A percentile compares a stretch with the other conserved stretches of the same genome.
These are phyloP conservation scores for Sordaria brevicollis DNA, from an alignment of 495 filamentous ascomycete species.

Conservation along the genomic window DNA sequence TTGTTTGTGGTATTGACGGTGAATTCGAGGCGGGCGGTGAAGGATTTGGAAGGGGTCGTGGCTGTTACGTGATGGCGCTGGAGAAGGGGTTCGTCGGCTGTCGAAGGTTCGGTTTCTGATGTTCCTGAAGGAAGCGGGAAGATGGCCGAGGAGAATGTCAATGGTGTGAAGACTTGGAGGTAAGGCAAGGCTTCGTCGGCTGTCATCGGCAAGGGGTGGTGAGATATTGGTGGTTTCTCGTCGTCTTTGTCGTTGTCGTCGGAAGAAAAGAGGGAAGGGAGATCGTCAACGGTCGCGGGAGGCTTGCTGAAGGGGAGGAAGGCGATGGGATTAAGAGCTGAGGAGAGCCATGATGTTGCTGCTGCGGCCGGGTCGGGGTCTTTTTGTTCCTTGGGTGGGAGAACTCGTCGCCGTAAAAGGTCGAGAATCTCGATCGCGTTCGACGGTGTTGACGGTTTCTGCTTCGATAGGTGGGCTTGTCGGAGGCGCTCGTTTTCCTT, in stretches of 20 bases:
- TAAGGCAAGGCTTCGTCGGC: constrained; percentile 45
- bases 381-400: constrained; percentile 22
- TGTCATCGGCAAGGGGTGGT: constrained; percentile 41
- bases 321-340: constrained; percentile 32
- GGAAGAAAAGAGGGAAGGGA: constrained; percentile 2
- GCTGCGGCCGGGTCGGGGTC: constrained; percentile 11
- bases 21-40: constrained; percentile 36
- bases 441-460: constrained; percentile 7
- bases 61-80: constrained; percentile 33
- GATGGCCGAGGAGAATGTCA: constrained; percentile 41
- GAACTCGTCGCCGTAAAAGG: constrained; percentile 26
- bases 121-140: constrained; percentile 21
- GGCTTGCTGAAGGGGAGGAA: constrained; percentile 41
- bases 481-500: constrained; percentile 32
- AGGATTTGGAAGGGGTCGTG: constrained; percentile 23
- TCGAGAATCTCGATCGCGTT: constrained; percentile 25
- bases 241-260: constrained; percentile 4
- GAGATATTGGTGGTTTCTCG: constrained; percentile 30
- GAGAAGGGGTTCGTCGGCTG: constrained; percentile 13
- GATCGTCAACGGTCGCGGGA: background rate
- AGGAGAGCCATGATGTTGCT: constrained; percentile 21
- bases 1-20: constrained; percentile 33
- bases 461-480: constrained; percentile 15
- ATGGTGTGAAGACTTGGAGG: constrained; percentile 45
- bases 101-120: background rate